phyloP scores from a whole-genome alignment of 257 asterid genomes.

The Solanum chaucha region DNA sequence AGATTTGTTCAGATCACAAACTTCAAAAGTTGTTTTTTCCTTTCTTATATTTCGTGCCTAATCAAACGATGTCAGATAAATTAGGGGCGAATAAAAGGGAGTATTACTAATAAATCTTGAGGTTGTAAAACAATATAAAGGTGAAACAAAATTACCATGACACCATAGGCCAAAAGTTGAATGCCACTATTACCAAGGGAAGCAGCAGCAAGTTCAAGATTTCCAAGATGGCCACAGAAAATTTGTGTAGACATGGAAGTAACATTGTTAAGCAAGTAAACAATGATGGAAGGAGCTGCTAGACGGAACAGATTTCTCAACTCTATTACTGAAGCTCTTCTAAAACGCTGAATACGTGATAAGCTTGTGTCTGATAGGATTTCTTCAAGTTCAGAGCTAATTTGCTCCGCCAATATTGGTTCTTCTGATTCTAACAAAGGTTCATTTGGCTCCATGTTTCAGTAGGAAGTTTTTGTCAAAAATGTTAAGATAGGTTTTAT shows the following conservation, averaged over 20 bases:
- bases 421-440: too few species aligned
- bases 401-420: background rate
- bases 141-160: conserved; percentile 4
- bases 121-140: background rate
- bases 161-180: conserved; percentile 16
- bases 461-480: too few species aligned
- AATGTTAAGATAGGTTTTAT: background rate
- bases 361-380: background rate
- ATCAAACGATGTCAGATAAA: background rate
- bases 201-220: conserved; percentile 21
- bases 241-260: conserved; percentile 15
- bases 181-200: conserved; percentile 15
- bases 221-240: conserved; percentile 14
- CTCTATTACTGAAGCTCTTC: conserved; percentile 4
- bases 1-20: background rate
- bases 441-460: too few species aligned
- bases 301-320: conserved; percentile 2
- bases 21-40: background rate
- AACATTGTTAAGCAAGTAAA: conserved; percentile 10
- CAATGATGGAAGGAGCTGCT: conserved; percentile 12
- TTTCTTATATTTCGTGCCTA: background rate
- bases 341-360: background rate
- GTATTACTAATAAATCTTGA: background rate
- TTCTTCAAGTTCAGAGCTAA: background rate
- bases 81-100: too few species aligned